Evolutionary conservation across 2,329 filamentous ascomycete species (phyloP).

Genomic region (Diplodia intermedia): DNA sequence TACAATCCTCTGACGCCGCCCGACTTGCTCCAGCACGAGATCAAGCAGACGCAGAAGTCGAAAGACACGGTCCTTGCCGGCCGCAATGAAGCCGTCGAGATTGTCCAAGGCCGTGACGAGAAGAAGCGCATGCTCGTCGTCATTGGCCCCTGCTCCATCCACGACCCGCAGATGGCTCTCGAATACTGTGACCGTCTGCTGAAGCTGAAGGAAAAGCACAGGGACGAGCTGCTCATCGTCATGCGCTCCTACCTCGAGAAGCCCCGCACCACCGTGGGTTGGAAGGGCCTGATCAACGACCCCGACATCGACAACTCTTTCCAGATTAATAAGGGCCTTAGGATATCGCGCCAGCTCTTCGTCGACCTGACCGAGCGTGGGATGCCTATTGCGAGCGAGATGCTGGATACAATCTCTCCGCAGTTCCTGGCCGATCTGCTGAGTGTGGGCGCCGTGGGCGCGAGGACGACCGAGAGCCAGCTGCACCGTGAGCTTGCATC

Average conservation of each 20-base stretch:
- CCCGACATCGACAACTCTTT: conserved; percentile 98
- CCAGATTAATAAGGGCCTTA: conserved; percentile 97
- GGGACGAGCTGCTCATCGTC: conserved; percentile 88
- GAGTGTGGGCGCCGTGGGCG: conserved; percentile 90
- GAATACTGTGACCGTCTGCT: conserved; percentile 90
- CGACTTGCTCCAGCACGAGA: conserved; percentile 93
- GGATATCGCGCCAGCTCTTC: conserved; percentile 86
- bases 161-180: conserved; percentile 88
- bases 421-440: conserved; percentile 95
- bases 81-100: conserved; percentile 65
- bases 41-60: conserved; percentile 63
- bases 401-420: conserved; percentile 97
- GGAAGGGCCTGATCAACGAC: conserved; percentile 99
- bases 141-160: conserved; percentile 95
- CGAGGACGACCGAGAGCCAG: conserved; percentile 95
- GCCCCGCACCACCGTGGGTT: conserved; percentile 95
- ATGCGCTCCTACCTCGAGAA: conserved; percentile 99
- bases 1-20: conserved; percentile 94
- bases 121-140: conserved; percentile 73
- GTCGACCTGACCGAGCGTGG: conserved; percentile 88
- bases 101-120: conserved; percentile 66
- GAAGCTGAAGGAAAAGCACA: conserved; percentile 83
- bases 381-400: conserved; percentile 96
- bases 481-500: conserved; percentile 93
- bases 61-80: conserved; percentile 64